phyloP scores from a whole-genome alignment of 1,284 basidiomycete genomes.

The Mycena citricolor region DNA sequence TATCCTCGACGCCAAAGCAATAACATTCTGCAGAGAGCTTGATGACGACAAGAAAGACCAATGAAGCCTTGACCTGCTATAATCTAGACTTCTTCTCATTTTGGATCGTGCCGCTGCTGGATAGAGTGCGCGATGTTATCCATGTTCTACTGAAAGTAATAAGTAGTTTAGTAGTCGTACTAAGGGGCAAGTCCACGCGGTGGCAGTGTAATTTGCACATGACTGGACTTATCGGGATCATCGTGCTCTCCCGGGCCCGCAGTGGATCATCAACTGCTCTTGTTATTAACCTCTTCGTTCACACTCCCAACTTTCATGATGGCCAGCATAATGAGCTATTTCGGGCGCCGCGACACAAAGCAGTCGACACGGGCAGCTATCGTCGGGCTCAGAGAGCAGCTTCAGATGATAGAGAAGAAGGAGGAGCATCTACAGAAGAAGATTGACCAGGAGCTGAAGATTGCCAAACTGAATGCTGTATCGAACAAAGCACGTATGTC shows the following conservation, averaged over 20 bases:
- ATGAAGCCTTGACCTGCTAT: too few relatives aligned
- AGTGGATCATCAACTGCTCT: constrained; percentile 18
- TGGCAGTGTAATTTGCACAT: not conserved
- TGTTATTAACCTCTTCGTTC: not conserved
- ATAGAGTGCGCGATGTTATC: too few relatives aligned
- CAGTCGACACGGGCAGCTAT: constrained; percentile 84
- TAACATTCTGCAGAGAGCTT: constrained; percentile 1
- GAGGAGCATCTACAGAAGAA: constrained; percentile 96
- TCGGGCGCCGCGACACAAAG: constrained; percentile 77
- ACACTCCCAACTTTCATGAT: constrained; percentile 50
- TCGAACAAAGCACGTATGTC: constrained; percentile 89
- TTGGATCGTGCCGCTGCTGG: too few relatives aligned
- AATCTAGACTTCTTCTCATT: too few relatives aligned
- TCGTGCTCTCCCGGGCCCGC: constrained; percentile 17
- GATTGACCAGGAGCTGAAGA: constrained; percentile 93
- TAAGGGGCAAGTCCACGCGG: too few relatives aligned
- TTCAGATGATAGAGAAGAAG: constrained; percentile 99
- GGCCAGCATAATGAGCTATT: constrained; percentile 87
- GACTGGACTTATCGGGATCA: constrained; percentile 25
- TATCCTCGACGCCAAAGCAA: too few relatives aligned
- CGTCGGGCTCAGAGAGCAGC: constrained; percentile 81
- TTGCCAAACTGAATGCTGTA: constrained; percentile 91
- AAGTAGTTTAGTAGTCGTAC: too few relatives aligned
- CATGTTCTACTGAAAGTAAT: too few relatives aligned
- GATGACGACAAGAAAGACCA: constrained; percentile 28